Evolutionary conservation across 1,284 basidiomycete genomes (phyloP), one percentile per base, ranked within the genome.

Genomic region (Ceraceosorus guamensis): DNA sequence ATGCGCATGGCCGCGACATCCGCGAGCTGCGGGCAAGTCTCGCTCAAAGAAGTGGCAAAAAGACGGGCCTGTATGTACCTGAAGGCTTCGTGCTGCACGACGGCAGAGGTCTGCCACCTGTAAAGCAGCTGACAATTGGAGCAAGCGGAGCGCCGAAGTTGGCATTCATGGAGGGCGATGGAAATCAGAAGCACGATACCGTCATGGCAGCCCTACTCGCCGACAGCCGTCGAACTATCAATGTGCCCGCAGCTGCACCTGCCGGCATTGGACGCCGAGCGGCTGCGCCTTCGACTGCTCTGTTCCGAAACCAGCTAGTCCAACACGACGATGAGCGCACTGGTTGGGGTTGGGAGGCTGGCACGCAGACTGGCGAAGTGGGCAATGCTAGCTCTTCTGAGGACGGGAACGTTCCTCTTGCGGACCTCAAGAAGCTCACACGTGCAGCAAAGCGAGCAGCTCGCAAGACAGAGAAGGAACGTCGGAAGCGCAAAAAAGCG

Each of bases 271-370:
- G 73, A 13, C 60, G 72, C 18, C 62, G 73, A 49, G 72, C 66
- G 31, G 66, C 66, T n/a, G 64, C 58, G 24, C 67, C 68, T 2
- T 70, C 64, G 13, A 75, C 73, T 1, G 70, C 70, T 0, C 66
- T 75, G 14, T 75, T 75, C 61, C 63, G 73, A n/a, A 75, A 75
- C 46, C 68, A 67, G 44, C 70, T 75, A 4, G 70, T 69, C 3
- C 64, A 62, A 39, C 62, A 72, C 18, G 70, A 70, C 11, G 68
- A 70, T 8, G 73, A 75, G 45, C 59, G 62, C 5, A 70, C 74
- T 31, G 73, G 73, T n/a, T 75, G 72, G 72, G 73, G 73, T 18
- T 75, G 66, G 66, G 73, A 75, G 18, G 45, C 56, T 4, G 64
- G 59, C 41, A 66, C 69, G 8, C n/a, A 24, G 24, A 24, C 24